Evolutionary conservation across 441 rosid genomes (phyloP), one percentile per base, ranked within the genome.

Genomic region (Pelargonium myrrhifolium): DNA sequence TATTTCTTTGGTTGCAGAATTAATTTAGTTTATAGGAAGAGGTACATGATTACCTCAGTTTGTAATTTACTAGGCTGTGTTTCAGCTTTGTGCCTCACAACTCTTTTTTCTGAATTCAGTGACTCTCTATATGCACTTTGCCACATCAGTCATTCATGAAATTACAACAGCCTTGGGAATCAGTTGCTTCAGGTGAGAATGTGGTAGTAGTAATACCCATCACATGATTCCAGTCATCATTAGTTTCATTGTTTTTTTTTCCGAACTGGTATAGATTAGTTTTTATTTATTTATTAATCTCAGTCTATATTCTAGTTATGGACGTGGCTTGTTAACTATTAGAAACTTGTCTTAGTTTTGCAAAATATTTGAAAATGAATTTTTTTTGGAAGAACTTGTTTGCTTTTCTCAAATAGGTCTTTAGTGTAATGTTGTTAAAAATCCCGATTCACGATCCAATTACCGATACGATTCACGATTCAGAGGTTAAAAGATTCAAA

Each of bases 151-250:
- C 71, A 83, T 90, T 75, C 88, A 92, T 74, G 98, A 94, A 72
- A 94, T 94, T 78, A 94, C 99, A 3, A 69, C 80, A 0, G 95
- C 98, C 60, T 78, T 94, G 85, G 99, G 99, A 71, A 94, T 94
- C 69, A 72, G 74, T 82, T 94, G 97, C 87, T 94, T 94, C 97
- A 94, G 98, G 99, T 94, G 67, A 84, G 77, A 20, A 31, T 65
- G 12, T 69, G 62, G 35, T 68, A 47, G 18, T 49, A 31, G 37
- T 31, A 17, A 31, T 66, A 68, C 62, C 49, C 43, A 11, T 65
- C 8, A 58, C 8, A 53, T 17, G 59, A 18, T 70, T 22, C 42
- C 10, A 18, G 37, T 20, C 31, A 21, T 15, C 20, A 10, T 28
- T 68, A 31, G 37, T 5, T 31, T 31, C 37, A 3, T 31, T 68